Evolutionary conservation across 2,329 filamentous ascomycete species (phyloP), one percentile per base, ranked within the genome.

Genomic region (Didymella keratinophila): DNA sequence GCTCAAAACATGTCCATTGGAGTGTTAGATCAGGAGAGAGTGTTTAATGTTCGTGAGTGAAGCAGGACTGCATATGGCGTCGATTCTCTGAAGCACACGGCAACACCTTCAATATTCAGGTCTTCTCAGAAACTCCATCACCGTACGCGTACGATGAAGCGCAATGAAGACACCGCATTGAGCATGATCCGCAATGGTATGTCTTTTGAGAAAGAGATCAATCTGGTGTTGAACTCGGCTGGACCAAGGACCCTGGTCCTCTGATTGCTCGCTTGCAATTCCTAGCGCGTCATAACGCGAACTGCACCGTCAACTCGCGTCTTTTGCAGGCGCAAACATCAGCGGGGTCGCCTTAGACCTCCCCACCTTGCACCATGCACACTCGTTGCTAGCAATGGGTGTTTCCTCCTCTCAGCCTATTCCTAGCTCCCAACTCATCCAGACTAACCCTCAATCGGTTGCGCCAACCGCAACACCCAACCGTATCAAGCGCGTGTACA

Each of bases 331-430:
- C n/a, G 44, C 50, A 54, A 53, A 46, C 20, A 21, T 14, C 21
- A 23, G 45, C 30, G 27, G 44, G 43, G 49, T 27, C 12, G 30
- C 45, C 23, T 25, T 45, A 46, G 34, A 34, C 34, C 39, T 32
- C 45, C 32, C 28, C 39, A 20, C 41, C 50, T 21, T 34, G 45
- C 46, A 14, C 39, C 10, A 58, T 58, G 50, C 27, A 36, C 16
- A 1, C 18, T n/a, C 20, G 5, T 20, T 18, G 41, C 56, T 44
- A 50, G 39, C 43, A 44, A 66, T 68, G 65, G 64, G 65, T 21
- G 47, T 43, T 44, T 62, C 65, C 10, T 64, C 65, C 11, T 68
- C 64, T 27, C 65, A 66, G 23, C 64, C 65, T 28, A 18, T 61
- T 11, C 48, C 36, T 4, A 58, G 50, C 45, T 54, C 50, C 25